Evolutionary conservation across 257 asterid genomes (phyloP), one percentile per base, ranked within the genome.

Genomic region (Fraxinus excelsior): DNA sequence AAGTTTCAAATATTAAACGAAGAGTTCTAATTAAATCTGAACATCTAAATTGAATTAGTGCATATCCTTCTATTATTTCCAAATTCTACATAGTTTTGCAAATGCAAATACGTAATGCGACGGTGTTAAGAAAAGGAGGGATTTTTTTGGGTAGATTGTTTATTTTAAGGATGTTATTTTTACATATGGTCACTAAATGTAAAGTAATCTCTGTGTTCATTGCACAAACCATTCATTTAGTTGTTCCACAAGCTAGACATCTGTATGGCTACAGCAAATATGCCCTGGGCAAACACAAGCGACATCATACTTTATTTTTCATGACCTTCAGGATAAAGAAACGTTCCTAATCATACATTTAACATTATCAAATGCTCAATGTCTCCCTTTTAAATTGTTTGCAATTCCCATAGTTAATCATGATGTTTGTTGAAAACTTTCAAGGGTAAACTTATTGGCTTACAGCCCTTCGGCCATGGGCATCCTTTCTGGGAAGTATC

Each of bases 391-490:
- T 18, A 19, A 10, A 75, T 28, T 75, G 5, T 65, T 75, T 75
- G 31, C 21, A 23, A 38, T 1, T 37, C 11, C 11, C n/a, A 16
- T 28, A n/a, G 32, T 46, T 72, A 11, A 37, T 74, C 62, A 23
- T 64, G 23, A 74, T 66, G 32, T 23, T 44, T 19, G 42, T 34
- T 28, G 31, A 68, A 37, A 25, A 19, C 8, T 51, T 40, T 51
- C 51, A 38, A 84, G 90, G 83, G 84, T 79, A 37, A 68, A 78
- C 81, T 84, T 92, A 84, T 82, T 92, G 87, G 95, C 97, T 3
- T 91, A 94, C 87, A 92, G 99, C 80, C 97, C 97, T 80, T 83
- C 91, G 89, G 97, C 97, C 16, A 94, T 91, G 97, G 99, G 96
- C 74, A 91, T 94, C 80, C 97, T 94, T 28, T 87, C 97, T 19